Conservation (phyloP, 2,329 filamentous ascomycete species). For the Penicillium sp. region DNA sequence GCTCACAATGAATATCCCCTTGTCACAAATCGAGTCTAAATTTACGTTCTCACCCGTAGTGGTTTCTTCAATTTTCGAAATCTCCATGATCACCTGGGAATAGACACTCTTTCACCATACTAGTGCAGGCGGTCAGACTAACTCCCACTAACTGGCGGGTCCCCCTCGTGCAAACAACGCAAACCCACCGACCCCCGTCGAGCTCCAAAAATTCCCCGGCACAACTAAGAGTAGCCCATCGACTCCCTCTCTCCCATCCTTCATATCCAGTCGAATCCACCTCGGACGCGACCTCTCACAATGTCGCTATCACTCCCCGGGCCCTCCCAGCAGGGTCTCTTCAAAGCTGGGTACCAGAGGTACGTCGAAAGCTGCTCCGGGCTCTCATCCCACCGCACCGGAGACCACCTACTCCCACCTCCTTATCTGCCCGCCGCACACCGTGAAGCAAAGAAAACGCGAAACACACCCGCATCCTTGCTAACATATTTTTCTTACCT, state of each 20-base stretch:
- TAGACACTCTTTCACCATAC: background rate
- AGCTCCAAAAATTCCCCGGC: slow-evolving; percentile 45
- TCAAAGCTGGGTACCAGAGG: slow-evolving; percentile 97
- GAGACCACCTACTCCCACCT: slow-evolving; percentile 15
- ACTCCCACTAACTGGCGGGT: slow-evolving; percentile 29
- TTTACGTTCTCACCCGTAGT: background rate
- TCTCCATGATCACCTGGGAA: background rate
- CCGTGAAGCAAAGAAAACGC: slow-evolving; percentile 8
- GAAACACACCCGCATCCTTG: slow-evolving; percentile 17
- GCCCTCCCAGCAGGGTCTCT: slow-evolving; percentile 88
- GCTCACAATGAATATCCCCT: background rate
- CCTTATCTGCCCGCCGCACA: slow-evolving; percentile 30
- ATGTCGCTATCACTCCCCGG: slow-evolving; percentile 95
- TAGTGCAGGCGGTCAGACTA: background rate
- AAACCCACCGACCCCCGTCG: slow-evolving; percentile 38
- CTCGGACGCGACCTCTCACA: slow-evolving; percentile 36
- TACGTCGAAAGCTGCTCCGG: slow-evolving; percentile 52
- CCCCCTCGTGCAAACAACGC: slow-evolving; percentile 44
- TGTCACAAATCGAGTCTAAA: background rate
- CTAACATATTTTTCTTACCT: slow-evolving; percentile 11
- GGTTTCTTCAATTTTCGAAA: background rate
- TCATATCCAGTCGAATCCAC: slow-evolving; percentile 28
- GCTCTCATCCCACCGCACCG: slow-evolving; percentile 17
- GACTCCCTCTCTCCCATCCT: slow-evolving; percentile 25
- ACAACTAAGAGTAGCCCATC: slow-evolving; percentile 29